Evolutionary conservation across 345 rosid genomes (phyloP), one percentile per base, ranked within the genome.

Genomic region (Sonneratia alba): DNA sequence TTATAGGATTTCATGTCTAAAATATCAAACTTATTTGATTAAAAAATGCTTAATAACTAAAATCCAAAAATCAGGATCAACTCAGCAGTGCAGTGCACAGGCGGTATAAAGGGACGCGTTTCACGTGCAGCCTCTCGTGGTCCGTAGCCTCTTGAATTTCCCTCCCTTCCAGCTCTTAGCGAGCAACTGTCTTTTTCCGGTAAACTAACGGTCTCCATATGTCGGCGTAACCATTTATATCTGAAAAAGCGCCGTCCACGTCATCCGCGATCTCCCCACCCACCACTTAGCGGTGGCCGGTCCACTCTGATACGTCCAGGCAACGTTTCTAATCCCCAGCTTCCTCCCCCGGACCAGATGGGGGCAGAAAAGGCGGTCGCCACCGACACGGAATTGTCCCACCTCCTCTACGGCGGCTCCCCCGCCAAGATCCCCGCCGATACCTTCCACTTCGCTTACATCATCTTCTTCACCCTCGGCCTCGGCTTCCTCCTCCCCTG

Each of bases 401-500:
- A 72, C 59, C 92, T 90, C 71, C 81, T 77, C 66, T 37, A 70
- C 38, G 36, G 66, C 61, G 63, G 72, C n/a, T 32, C 72, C 51
- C 16, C 82, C 7, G 18, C 73, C 42, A 81, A 87, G 72, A n/a
- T 53, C 40, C 96, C 97, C 0, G 53, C 81, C 9, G 99, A 90
- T 83, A 64, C 83, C 0, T 92, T 81, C 83, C 86, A 95, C 71
- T 78, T 95, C 3, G 96, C 92, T 36, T 95, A 95, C 85, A 82
- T 86, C 42, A 87, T 90, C 84, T 83, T 92, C 94, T 95, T 95
- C 80, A 83, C 90, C 0, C 81, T 95, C 36, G 97, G 99, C 32
- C 70, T 88, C 12, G 97, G 99, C 53, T 90, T 73, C 56, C 92
- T 95, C 68, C 91, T 95, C 80, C 99, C 99, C n/a, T 92, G 99